Conservation (phyloP, 495 filamentous ascomycete genomes). For the Tuber aestivum region DNA sequence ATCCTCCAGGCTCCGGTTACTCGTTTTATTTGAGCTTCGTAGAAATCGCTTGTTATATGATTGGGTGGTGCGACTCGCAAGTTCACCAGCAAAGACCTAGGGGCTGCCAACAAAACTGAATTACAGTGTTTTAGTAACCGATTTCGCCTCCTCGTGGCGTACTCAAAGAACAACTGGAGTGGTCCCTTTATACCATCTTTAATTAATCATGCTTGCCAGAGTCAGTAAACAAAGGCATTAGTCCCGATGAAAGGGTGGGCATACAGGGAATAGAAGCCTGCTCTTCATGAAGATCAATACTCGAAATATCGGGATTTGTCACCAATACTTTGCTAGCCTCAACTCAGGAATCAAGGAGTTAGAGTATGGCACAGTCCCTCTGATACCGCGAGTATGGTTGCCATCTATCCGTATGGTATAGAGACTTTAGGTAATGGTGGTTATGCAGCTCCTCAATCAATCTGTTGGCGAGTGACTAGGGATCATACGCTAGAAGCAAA, state of each 20-base stretch:
- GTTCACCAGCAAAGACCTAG: no score
- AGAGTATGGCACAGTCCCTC: constrained; percentile 39
- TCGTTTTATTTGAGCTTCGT: no score
- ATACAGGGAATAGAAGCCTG: constrained; percentile 31
- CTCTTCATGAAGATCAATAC: constrained; percentile 15
- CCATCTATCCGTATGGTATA: constrained; percentile 93
- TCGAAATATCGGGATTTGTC: constrained; percentile 21
- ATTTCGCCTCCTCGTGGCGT: no score
- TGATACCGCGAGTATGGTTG: constrained; percentile 55
- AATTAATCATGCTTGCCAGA: constrained; percentile 22
- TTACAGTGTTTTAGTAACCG: no score
- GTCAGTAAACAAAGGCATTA: constrained; percentile 14
- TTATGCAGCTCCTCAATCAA: constrained; percentile 94
- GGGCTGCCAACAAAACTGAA: no score
- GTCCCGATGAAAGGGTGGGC: constrained; percentile 14
- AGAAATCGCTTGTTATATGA: no score
- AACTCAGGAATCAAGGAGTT: background rate
- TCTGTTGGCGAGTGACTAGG: constrained; percentile 75
- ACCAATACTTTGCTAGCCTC: constrained; percentile 23
- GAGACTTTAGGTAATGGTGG: constrained; percentile 93
- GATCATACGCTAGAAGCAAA: constrained; percentile 18
- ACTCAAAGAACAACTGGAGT: constrained; percentile 74
- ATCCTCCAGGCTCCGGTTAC: no score
- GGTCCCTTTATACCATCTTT: constrained; percentile 50
- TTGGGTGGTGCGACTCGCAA: no score